phyloP scores from a whole-genome alignment of 2,329 filamentous ascomycete genomes.

The Oidium heveae region DNA sequence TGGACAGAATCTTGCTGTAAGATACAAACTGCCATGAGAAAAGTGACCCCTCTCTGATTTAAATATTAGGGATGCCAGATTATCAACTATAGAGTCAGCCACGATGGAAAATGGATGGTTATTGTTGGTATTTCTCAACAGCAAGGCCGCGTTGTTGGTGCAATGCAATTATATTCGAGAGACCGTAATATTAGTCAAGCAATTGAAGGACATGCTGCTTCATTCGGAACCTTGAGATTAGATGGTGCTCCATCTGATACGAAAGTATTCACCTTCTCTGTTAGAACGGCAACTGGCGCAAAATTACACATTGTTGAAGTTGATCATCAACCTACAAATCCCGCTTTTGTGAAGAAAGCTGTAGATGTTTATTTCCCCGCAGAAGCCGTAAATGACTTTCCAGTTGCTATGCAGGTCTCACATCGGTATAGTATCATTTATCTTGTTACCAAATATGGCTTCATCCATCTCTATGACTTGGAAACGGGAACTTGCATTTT shows the following conservation, averaged over 20 bases:
- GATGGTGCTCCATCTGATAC: slow-evolving; percentile 79
- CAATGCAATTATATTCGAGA: slow-evolving; percentile 92
- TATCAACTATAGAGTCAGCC: slow-evolving; percentile 95
- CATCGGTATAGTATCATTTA: slow-evolving; percentile 93
- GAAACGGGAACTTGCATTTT: slow-evolving; percentile 91
- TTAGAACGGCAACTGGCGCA: slow-evolving; percentile 66
- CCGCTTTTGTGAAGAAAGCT: slow-evolving; percentile 77
- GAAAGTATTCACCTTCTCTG: slow-evolving; percentile 90
- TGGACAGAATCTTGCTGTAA: slow-evolving; percentile 64
- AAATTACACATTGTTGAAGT: slow-evolving; percentile 97
- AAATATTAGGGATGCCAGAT: slow-evolving; percentile 64
- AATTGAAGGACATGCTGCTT: slow-evolving; percentile 89
- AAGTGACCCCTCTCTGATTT: slow-evolving; percentile 1
- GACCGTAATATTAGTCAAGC: slow-evolving; percentile 92
- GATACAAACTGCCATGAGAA: slow-evolving; percentile 14
- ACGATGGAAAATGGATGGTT: slow-evolving; percentile 95
- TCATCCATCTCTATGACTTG: slow-evolving; percentile 95
- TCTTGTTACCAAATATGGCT: slow-evolving; percentile 94
- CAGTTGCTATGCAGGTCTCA: slow-evolving; percentile 91
- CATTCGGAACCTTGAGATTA: slow-evolving; percentile 70
- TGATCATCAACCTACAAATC: slow-evolving; percentile 74
- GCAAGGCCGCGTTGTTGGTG: slow-evolving; percentile 76
- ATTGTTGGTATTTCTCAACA: slow-evolving; percentile 89
- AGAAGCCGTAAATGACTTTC: slow-evolving; percentile 91
- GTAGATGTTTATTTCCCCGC: slow-evolving; percentile 95